Base-by-base conservation (phyloP, 2,329 filamentous ascomycete species). In the Fusarium caatingaense region DNA sequence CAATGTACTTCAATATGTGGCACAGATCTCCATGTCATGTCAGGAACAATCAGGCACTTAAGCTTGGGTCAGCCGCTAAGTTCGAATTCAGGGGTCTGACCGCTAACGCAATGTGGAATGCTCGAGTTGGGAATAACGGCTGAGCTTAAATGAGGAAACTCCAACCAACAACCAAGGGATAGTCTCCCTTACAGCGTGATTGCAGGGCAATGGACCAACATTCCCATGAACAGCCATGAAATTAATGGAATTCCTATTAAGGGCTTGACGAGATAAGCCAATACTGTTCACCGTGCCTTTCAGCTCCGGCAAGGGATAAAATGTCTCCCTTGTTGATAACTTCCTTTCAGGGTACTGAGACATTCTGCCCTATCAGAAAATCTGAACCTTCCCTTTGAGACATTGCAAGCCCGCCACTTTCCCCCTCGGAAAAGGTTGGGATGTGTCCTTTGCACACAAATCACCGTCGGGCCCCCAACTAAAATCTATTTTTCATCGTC, bases 381-480 rank as follows among this genome's bases (percentile, higher is more conserved):
- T 21, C 30, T 18, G 16, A 9, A 18, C 13, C 3, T n/a, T 13
- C 8, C 7, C 16, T 23, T 21, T 10, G 9, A 18, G 48, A 41
- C 13, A 20, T 15, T 6, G 2, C 7, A 27, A 4, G 8, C 13
- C 9, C 5, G 3, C 23, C 13, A 27, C 32, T 8, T 41, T 2
- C 21, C 3, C 25, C 3, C 13, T 34, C 7, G 12, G 15, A 21
- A 30, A 49, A 21, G 20, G 15, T 7, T 21, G 8, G 5, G 27
- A 37, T 18, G 5, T 23, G 15, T 28, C 20, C 27, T 4, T 7
- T 7, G 2, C 8, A 13, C 12, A 12, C 15, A 8, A 8, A 50
- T 0, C 6, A 6, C 2, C 18, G 27, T 16, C 6, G 6, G 25
- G 8, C 16, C 41, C 21, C 15, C 21, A 16, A 11, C 4, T 25